These are phyloP conservation scores for Penicillium paradoxum DNA, from an alignment of 495 filamentous ascomycete species.

Conservation along the genomic window DNA sequence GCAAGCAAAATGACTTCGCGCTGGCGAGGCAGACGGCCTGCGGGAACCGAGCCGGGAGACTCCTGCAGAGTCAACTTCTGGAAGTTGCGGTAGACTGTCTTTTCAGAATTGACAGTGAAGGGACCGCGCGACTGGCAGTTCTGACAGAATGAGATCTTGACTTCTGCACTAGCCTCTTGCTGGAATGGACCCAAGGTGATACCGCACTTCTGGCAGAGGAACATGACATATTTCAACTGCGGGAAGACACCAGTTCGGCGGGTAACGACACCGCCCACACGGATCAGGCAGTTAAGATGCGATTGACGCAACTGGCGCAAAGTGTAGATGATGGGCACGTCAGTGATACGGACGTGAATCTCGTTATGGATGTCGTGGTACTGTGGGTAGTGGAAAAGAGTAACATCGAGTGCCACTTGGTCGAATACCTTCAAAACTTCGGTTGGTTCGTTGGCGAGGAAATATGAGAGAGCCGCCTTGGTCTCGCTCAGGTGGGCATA, in stretches of 20 bases:
- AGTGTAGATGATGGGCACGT: constrained; percentile 92
- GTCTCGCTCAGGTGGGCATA: constrained; percentile 84
- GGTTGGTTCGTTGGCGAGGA: constrained; percentile 90
- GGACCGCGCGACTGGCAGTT: constrained; percentile 95
- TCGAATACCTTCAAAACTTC: constrained; percentile 96
- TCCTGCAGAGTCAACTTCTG: constrained; percentile 98
- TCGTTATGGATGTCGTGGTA: constrained; percentile 97
- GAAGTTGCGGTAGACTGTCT: constrained; percentile 99
- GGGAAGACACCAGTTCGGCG: constrained; percentile 97
- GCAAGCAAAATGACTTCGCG: constrained; percentile 94
- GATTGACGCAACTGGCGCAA: constrained; percentile 93
- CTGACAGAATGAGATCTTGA: constrained; percentile 94
- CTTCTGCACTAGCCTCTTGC: constrained; percentile 92
- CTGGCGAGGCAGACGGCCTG: constrained; percentile 90
- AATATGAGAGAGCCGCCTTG: constrained; percentile 97
- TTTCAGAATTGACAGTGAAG: constrained; percentile 93
- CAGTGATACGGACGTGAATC: constrained; percentile 95
- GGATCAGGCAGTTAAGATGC: constrained; percentile 93
- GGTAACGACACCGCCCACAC: constrained; percentile 93
- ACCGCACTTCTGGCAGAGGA: constrained; percentile 91
- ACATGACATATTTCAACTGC: constrained; percentile 96
- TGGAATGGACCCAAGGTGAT: constrained; percentile 92
- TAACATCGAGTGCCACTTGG: constrained; percentile 92
- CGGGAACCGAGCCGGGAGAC: constrained; percentile 93
- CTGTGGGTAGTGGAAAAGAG: constrained; percentile 90